A percentile compares a stretch with the other conserved stretches of the same genome.
phyloP scores from a whole-genome alignment of 2,329 filamentous ascomycete species.

The Fusarium subtropicale region DNA sequence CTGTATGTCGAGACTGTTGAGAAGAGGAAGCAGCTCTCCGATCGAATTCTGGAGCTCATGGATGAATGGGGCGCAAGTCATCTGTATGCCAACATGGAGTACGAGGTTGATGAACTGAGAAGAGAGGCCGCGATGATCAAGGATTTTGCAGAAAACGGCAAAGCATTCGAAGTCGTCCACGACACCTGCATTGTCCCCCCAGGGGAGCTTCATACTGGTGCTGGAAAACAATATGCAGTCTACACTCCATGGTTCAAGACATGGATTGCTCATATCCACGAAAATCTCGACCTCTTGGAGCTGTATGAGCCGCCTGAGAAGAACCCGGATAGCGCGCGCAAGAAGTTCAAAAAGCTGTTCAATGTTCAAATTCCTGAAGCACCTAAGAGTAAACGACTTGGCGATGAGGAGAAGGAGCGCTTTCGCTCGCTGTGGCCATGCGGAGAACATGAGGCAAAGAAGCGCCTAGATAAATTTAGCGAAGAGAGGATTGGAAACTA shows the following conservation, averaged over 20 bases:
- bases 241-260: slow-evolving; percentile 85
- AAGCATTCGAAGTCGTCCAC: slow-evolving; percentile 78
- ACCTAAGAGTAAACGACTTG: slow-evolving; percentile 72
- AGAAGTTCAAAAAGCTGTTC: slow-evolving; percentile 68
- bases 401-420: slow-evolving; percentile 67
- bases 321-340: slow-evolving; percentile 51
- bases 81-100: slow-evolving; percentile 86
- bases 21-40: slow-evolving; percentile 70
- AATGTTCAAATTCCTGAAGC: slow-evolving; percentile 68
- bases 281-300: slow-evolving; percentile 74
- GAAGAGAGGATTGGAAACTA: slow-evolving; percentile 72
- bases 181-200: slow-evolving; percentile 88
- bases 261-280: slow-evolving; percentile 80
- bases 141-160: slow-evolving; percentile 69
- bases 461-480: slow-evolving; percentile 74
- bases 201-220: slow-evolving; percentile 72
- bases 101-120: slow-evolving; percentile 89
- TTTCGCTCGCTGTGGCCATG: slow-evolving; percentile 75
- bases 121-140: slow-evolving; percentile 77
- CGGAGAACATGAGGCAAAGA: slow-evolving; percentile 77
- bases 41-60: slow-evolving; percentile 72
- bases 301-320: slow-evolving; percentile 63
- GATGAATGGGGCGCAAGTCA: slow-evolving; percentile 79
- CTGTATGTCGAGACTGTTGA: slow-evolving; percentile 79
- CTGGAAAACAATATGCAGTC: slow-evolving; percentile 83